phyloP scores from a whole-genome alignment of 2,329 filamentous ascomycete genomes.

The Colletotrichum australisinense region DNA sequence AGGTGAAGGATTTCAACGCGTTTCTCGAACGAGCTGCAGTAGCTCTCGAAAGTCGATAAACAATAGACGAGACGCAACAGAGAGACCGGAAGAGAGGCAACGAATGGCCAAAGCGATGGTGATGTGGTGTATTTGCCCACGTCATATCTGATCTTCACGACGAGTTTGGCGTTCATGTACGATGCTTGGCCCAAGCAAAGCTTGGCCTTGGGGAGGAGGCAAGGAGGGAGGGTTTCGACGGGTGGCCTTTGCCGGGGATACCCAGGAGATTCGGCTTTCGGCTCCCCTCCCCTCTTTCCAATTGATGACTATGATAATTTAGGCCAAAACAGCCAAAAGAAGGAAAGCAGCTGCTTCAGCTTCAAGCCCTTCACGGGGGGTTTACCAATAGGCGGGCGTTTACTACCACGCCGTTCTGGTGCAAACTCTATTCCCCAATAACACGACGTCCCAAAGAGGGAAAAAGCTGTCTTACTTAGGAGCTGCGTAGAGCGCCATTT shows the following conservation, averaged over 20 bases:
- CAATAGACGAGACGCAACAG: neutral
- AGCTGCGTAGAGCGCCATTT: neutral
- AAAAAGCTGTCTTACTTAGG: neutral
- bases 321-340: neutral
- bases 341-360: neutral
- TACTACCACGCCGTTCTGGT: neutral
- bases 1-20: slow-evolving; percentile 71
- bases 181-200: neutral
- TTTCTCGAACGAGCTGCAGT: slow-evolving; percentile 71
- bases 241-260: slow-evolving; percentile 21
- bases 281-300: neutral
- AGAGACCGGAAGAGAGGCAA: neutral
- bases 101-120: neutral
- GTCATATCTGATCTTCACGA: slow-evolving; percentile 1
- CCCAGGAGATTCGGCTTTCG: slow-evolving; percentile 26
- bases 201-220: no score
- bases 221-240: neutral
- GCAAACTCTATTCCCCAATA: slow-evolving; percentile 4
- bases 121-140: neutral
- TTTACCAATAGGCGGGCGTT: neutral
- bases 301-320: slow-evolving; percentile 10
- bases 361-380: neutral
- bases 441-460: neutral
- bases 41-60: slow-evolving; percentile 58
- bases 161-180: neutral